Evolutionary conservation across 2,329 filamentous ascomycete species (phyloP).

Genomic region (Claviceps lovelessii): DNA sequence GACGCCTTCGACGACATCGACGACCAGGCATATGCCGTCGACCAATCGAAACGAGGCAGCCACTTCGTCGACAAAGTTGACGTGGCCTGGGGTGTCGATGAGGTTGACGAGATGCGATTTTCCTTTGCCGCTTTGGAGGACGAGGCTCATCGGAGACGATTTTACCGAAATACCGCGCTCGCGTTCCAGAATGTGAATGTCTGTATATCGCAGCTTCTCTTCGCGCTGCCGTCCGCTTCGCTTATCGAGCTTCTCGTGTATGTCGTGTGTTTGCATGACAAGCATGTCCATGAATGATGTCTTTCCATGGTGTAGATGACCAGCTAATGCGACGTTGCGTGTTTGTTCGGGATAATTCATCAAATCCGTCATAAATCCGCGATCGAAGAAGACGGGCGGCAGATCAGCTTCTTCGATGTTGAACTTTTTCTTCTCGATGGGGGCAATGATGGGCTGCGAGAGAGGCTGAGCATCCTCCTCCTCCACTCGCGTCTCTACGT

Average conservation of each 20-base stretch:
- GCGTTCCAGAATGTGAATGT: slow-evolving; percentile 76
- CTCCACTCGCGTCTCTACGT: slow-evolving; percentile 90
- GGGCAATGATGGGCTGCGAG: slow-evolving; percentile 82
- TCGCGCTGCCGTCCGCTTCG: slow-evolving; percentile 69
- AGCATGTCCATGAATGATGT: slow-evolving; percentile 98
- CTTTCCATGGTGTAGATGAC: slow-evolving; percentile 94
- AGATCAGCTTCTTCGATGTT: slow-evolving; percentile 83
- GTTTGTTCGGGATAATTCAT: slow-evolving; percentile 95
- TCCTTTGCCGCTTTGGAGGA: slow-evolving; percentile 73
- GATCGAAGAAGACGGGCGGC: slow-evolving; percentile 73
- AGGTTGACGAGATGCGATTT: slow-evolving; percentile 95
- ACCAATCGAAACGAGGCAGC: slow-evolving; percentile 74
- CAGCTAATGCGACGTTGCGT: slow-evolving; percentile 80
- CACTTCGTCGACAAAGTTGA: slow-evolving; percentile 97
- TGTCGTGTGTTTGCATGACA: slow-evolving; percentile 86
- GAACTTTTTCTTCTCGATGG: slow-evolving; percentile 91
- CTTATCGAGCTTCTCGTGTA: slow-evolving; percentile 64
- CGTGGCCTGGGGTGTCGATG: slow-evolving; percentile 89
- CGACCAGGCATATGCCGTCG: slow-evolving; percentile 83
- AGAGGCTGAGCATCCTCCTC: slow-evolving; percentile 94
- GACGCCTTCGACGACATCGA: slow-evolving; percentile 98
- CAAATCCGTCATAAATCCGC: slow-evolving; percentile 85
- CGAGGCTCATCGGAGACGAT: slow-evolving; percentile 82
- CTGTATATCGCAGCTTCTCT: slow-evolving; percentile 88
- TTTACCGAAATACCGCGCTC: slow-evolving; percentile 88